Evolutionary conservation across 257 asterid genomes (phyloP).

Genomic region (Ballota nigra): DNA sequence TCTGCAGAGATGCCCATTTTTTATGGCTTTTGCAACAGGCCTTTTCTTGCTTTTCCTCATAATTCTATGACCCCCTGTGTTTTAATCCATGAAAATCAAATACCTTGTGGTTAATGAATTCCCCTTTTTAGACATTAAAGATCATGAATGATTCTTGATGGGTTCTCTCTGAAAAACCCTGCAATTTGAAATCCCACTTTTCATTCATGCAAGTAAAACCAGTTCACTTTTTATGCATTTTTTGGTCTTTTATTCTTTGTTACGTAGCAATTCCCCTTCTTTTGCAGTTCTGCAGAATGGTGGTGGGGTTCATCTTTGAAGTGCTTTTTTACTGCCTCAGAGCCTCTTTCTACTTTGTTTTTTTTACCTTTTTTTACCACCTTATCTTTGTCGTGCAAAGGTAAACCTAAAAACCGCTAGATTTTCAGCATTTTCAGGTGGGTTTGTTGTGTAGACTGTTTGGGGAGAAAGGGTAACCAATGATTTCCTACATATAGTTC

Average conservation of each 20-base stretch:
- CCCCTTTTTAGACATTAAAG: slow-evolving; percentile 19
- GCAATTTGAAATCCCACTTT: slow-evolving; percentile 42
- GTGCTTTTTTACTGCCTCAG: slow-evolving; percentile 19
- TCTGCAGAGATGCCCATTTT: slow-evolving; percentile 26
- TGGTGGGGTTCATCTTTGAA: slow-evolving; percentile 43
- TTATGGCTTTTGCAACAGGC: slow-evolving; percentile 21
- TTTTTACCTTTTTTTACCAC: neutral
- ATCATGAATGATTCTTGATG: slow-evolving; percentile 51
- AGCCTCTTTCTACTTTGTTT: slow-evolving; percentile 13
- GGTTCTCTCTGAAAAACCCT: slow-evolving; percentile 41
- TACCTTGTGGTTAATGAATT: slow-evolving; percentile 34
- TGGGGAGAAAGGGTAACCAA: slow-evolving; percentile 41
- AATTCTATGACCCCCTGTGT: slow-evolving; percentile 28
- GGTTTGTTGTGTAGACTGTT: slow-evolving; percentile 39
- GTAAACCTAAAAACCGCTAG: slow-evolving; percentile 11
- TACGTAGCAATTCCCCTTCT: slow-evolving; percentile 1
- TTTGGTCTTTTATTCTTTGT: slow-evolving; percentile 37
- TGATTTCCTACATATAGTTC: slow-evolving; percentile 44
- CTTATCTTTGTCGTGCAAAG: slow-evolving; percentile 35
- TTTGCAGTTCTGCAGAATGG: slow-evolving; percentile 29
- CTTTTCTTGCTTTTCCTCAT: slow-evolving; percentile 16
- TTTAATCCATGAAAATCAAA: slow-evolving; percentile 7
- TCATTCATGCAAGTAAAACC: slow-evolving; percentile 48
- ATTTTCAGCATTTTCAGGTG: slow-evolving; percentile 18
- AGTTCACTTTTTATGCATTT: slow-evolving; percentile 43